Conservation (phyloP, 1,284 basidiomycete genomes). For the Ganoderma meredithae region DNA sequence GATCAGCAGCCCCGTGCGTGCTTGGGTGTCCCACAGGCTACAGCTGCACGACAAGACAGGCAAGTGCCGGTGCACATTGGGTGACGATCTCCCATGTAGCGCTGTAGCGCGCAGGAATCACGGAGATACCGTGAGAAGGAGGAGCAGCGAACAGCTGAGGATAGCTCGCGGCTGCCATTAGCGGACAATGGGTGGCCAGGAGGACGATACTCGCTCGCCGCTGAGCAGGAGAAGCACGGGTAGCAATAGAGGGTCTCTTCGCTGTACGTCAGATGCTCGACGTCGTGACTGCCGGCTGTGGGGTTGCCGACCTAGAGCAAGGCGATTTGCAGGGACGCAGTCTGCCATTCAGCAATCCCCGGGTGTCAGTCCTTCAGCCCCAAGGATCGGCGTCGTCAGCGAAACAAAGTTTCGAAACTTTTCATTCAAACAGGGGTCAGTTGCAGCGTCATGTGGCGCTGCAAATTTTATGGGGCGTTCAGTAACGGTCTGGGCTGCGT, state of each 20-base stretch:
- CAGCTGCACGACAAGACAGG: not conserved
- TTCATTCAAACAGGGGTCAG: not conserved
- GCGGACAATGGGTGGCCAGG: conserved; percentile 17
- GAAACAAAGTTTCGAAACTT: conserved; percentile 1
- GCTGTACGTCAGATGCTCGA: conserved; percentile 25
- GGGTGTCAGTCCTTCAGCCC: conserved; percentile 12
- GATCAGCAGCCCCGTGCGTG: conserved; percentile 12
- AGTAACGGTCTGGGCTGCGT: not conserved
- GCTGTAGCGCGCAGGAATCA: conserved; percentile 22
- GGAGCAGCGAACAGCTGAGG: conserved; percentile 13
- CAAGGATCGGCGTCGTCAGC: conserved; percentile 17
- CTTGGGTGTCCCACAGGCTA: not conserved
- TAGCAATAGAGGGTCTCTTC: conserved; percentile 20
- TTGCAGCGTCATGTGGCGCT: conserved; percentile 7
- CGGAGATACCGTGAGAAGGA: conserved; percentile 20
- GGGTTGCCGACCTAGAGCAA: conserved; percentile 10
- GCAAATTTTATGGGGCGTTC: conserved; percentile 7
- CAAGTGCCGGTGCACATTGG: conserved; percentile 1
- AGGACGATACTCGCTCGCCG: not conserved
- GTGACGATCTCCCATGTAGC: not conserved
- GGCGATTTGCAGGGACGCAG: conserved; percentile 6
- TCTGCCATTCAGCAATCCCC: conserved; percentile 2
- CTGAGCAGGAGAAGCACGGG: conserved; percentile 18
- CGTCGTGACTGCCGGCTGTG: conserved; percentile 19
- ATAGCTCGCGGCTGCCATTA: conserved; percentile 3